Conservation (phyloP, 345 rosid genomes). For the Trapa incisa region DNA sequence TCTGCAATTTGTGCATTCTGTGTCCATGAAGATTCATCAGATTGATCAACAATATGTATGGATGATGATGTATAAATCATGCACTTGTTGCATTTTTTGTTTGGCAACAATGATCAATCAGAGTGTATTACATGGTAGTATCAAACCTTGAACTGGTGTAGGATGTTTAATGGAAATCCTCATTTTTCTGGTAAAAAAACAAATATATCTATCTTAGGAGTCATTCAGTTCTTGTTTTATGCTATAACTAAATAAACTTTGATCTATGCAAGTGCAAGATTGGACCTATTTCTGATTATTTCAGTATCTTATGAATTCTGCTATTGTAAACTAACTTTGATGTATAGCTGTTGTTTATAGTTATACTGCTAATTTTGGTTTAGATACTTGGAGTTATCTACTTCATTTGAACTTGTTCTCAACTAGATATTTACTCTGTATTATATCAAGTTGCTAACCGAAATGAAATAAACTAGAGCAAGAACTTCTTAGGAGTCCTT, state of each 20-base stretch:
- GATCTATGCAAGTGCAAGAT: neutral
- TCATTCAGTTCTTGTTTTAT: neutral
- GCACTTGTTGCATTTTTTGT: neutral
- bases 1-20: neutral
- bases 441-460: neutral
- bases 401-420: no score
- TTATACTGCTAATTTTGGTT: no score
- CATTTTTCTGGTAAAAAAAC: neutral
- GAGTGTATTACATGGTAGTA: neutral
- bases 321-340: no score
- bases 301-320: no score
- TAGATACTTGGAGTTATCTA: no score
- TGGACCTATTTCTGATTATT: neutral
- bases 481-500: neutral
- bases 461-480: neutral
- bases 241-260: neutral
- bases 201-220: neutral
- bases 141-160: neutral
- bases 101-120: no score
- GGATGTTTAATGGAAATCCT: neutral
- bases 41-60: neutral
- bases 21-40: neutral
- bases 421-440: neutral
- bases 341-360: no score
- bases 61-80: neutral